Conservation (phyloP, 768 basidiomycete genomes). For the Termitomyces sp. region DNA sequence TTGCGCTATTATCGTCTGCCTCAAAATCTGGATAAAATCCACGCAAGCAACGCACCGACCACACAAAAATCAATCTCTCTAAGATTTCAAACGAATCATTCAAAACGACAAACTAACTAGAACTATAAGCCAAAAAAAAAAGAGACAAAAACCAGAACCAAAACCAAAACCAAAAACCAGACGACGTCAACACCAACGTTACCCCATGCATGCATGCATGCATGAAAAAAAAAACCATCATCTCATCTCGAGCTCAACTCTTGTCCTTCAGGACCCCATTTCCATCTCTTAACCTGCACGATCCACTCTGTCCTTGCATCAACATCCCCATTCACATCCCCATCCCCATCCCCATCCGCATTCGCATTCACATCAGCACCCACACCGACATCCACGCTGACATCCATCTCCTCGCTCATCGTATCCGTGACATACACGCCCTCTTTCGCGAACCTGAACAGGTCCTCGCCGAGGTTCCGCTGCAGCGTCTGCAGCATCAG, state of each 20-base stretch:
- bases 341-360: background rate
- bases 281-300: slow-evolving; percentile 37
- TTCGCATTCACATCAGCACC: slow-evolving; percentile 9
- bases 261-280: slow-evolving; percentile 26
- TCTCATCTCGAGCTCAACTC: background rate
- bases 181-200: too few species aligned
- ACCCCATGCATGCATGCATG: too few species aligned
- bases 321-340: slow-evolving; percentile 1
- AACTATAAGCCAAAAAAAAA: too few species aligned
- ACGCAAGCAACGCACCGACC: too few species aligned
- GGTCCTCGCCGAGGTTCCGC: slow-evolving; percentile 26
- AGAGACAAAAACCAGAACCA: too few species aligned
- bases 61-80: too few species aligned
- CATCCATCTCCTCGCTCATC: slow-evolving; percentile 7
- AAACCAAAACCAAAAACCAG: too few species aligned
- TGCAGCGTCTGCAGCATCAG: slow-evolving; percentile 31
- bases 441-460: slow-evolving; percentile 34
- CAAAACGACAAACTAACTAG: too few species aligned
- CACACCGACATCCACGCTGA: background rate
- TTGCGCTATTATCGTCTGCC: background rate
- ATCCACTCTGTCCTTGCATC: slow-evolving; percentile 31
- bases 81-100: too few species aligned
- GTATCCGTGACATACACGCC: slow-evolving; percentile 30
- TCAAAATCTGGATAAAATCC: too few species aligned
- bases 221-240: background rate